Evolutionary conservation across 2,329 filamentous ascomycete species (phyloP).

Genomic region (Ascomycota sp.): DNA sequence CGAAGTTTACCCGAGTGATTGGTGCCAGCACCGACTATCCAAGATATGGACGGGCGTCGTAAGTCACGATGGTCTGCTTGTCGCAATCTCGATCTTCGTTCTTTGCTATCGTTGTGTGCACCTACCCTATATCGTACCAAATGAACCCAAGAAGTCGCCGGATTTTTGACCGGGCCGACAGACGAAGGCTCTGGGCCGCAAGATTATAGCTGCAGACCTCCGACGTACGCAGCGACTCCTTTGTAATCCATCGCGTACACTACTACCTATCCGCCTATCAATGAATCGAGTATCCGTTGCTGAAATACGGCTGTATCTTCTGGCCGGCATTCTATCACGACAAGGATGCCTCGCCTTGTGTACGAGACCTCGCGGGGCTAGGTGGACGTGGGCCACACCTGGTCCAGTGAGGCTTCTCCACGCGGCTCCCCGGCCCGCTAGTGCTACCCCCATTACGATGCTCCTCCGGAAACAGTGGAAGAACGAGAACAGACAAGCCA

Average conservation of each 20-base stretch:
- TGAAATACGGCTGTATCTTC: conserved; percentile 27
- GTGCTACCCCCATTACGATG: conserved; percentile 7
- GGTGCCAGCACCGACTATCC: too few relatives aligned
- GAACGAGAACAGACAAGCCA: conserved; percentile 48
- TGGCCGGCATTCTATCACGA: conserved; percentile 21
- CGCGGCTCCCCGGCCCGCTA: conserved; percentile 7
- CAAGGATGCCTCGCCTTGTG: conserved; percentile 17
- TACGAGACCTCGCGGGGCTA: conserved; percentile 4
- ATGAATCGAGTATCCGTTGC: conserved; percentile 25
- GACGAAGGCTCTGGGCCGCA: too few relatives aligned
- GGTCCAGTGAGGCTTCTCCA: conserved; percentile 11
- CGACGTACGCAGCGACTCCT: too few relatives aligned
- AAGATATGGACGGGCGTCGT: too few relatives aligned
- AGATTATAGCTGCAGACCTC: too few relatives aligned
- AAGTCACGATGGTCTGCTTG: too few relatives aligned
- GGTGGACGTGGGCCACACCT: conserved; percentile 2
- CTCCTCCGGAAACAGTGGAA: conserved; percentile 55
- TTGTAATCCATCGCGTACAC: neutral
- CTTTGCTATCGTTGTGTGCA: too few relatives aligned
- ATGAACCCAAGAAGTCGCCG: too few relatives aligned
- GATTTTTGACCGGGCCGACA: too few relatives aligned
- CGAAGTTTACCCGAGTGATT: too few relatives aligned
- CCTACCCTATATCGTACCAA: too few relatives aligned
- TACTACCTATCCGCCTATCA: neutral
- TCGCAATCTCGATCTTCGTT: too few relatives aligned